Percentiles rank a stretch among this genome's conserved stretches.
Evolutionary conservation across 1,139 yeast species (phyloP).

Genomic region (Suhomyces yuchorum): DNA sequence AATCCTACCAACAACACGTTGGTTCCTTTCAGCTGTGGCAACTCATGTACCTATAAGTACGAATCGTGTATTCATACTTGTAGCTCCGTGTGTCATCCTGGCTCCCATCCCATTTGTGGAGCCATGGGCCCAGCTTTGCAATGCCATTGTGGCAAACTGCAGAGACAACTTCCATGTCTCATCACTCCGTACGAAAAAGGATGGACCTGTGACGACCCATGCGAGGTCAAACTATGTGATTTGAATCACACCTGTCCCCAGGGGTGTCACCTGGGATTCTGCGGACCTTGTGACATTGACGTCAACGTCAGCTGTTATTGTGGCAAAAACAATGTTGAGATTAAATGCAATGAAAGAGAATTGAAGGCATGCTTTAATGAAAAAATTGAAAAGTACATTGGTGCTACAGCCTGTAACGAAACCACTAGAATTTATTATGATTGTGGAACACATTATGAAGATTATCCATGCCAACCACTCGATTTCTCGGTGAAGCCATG

Average conservation of each 20-base stretch:
- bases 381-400: slow-evolving; percentile 52
- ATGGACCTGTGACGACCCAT: slow-evolving; percentile 67
- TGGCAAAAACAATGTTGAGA: slow-evolving; percentile 52
- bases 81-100: slow-evolving; percentile 80
- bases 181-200: slow-evolving; percentile 68
- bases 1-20: slow-evolving; percentile 65
- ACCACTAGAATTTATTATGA: slow-evolving; percentile 53
- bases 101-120: slow-evolving; percentile 82
- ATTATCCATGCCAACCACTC: slow-evolving; percentile 59
- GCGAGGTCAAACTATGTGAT: slow-evolving; percentile 66
- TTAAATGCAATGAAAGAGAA: slow-evolving; percentile 53
- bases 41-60: slow-evolving; percentile 63
- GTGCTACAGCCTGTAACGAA: slow-evolving; percentile 62
- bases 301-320: slow-evolving; percentile 67
- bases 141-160: slow-evolving; percentile 75
- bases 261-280: slow-evolving; percentile 72
- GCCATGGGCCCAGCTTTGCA: slow-evolving; percentile 69
- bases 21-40: slow-evolving; percentile 89
- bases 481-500: slow-evolving; percentile 49
- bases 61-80: slow-evolving; percentile 75
- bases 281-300: slow-evolving; percentile 62
- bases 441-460: slow-evolving; percentile 69
- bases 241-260: slow-evolving; percentile 50
- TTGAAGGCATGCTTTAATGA: slow-evolving; percentile 30
- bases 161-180: slow-evolving; percentile 70